Conservation (phyloP, 208 protist species). For the Crithidia expoeki region DNA sequence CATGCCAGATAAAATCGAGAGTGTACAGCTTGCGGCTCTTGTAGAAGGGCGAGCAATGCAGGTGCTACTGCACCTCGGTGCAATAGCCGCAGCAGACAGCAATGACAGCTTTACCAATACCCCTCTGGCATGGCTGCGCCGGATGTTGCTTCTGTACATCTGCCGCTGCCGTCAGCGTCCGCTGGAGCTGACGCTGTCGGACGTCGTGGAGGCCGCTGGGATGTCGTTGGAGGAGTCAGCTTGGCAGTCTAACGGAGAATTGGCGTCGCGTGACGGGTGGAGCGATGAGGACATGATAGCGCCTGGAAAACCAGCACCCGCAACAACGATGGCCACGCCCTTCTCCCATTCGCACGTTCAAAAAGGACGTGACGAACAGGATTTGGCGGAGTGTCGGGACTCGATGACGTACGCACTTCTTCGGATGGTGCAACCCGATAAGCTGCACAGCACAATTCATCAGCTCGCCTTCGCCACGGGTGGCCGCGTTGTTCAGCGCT, state of each 20-base stretch:
- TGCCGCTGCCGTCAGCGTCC: conserved; percentile 21
- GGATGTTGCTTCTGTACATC: conserved; percentile 42
- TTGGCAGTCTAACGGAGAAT: not conserved
- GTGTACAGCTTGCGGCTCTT: not conserved
- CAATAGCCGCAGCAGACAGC: not conserved
- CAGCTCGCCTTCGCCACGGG: conserved; percentile 10
- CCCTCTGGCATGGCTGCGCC: conserved; percentile 32
- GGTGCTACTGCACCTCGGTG: conserved; percentile 28
- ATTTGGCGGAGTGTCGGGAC: conserved; percentile 20
- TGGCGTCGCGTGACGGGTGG: conserved; percentile 7
- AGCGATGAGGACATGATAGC: not conserved
- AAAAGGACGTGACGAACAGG: not conserved
- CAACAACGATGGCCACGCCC: not conserved
- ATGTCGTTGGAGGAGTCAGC: conserved; percentile 8
- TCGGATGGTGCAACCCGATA: conserved; percentile 28
- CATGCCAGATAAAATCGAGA: not conserved
- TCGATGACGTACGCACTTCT: conserved; percentile 41
- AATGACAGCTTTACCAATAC: not conserved
- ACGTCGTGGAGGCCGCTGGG: conserved; percentile 30
- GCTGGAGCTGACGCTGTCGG: conserved; percentile 45
- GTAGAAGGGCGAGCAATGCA: conserved; percentile 32
- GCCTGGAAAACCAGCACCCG: not conserved
- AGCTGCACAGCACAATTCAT: conserved; percentile 19
- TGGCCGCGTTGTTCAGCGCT: not conserved
- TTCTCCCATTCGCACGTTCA: not conserved